These are phyloP conservation scores for Pichia paraexigua DNA, from an alignment of 805 yeast species.

Conservation along the genomic window DNA sequence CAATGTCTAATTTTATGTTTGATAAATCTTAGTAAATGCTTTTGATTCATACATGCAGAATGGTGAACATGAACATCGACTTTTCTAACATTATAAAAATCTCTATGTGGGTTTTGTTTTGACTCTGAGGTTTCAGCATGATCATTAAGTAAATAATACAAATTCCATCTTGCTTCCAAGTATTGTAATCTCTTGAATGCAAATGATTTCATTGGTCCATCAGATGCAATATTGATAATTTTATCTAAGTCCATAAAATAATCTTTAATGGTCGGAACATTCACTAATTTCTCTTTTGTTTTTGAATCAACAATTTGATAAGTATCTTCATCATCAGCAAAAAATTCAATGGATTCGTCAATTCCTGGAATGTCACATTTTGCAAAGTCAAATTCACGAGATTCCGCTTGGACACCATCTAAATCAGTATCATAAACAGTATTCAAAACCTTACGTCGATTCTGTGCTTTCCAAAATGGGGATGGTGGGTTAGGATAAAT, in stretches of 20 bases:
- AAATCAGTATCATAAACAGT: not conserved
- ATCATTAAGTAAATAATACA: slow-evolving; percentile 81
- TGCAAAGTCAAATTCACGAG: slow-evolving; percentile 44
- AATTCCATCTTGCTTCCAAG: slow-evolving; percentile 93
- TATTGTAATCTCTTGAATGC: slow-evolving; percentile 91
- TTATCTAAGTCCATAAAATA: slow-evolving; percentile 77
- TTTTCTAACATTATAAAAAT: slow-evolving; percentile 91
- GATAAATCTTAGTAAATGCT: slow-evolving; percentile 88
- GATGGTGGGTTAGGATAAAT: slow-evolving; percentile 92
- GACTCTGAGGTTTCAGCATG: slow-evolving; percentile 87
- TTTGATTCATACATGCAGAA: slow-evolving; percentile 98
- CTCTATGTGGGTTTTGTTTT: slow-evolving; percentile 92
- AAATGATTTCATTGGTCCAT: slow-evolving; percentile 95
- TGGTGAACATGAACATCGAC: slow-evolving; percentile 99
- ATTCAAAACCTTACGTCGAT: not conserved
- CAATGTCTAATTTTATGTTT: slow-evolving; percentile 85
- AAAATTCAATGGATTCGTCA: slow-evolving; percentile 34
- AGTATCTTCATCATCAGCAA: slow-evolving; percentile 53
- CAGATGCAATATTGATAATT: slow-evolving; percentile 69
- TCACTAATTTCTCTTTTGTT: slow-evolving; percentile 33
- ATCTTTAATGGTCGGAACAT: slow-evolving; percentile 79
- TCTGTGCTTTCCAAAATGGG: slow-evolving; percentile 60
- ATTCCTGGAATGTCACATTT: slow-evolving; percentile 48
- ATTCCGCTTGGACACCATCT: not conserved
- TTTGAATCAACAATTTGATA: slow-evolving; percentile 37